Evolutionary conservation across 1,284 basidiomycete species (phyloP).

Genomic region (Anthracocystis setariae): DNA sequence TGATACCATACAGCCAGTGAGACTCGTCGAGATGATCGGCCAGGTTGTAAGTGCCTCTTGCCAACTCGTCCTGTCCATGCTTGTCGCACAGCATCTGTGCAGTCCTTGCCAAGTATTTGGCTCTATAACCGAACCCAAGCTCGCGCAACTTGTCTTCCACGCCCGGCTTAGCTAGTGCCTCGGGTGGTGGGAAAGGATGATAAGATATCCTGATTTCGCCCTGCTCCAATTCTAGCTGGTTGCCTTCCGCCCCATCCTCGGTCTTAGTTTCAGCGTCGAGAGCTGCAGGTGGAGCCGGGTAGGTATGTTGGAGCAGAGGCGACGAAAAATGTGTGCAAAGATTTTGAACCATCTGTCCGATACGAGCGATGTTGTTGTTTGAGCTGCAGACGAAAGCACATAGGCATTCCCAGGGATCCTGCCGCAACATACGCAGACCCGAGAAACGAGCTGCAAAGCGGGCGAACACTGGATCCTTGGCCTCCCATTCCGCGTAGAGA

Average conservation of each 20-base stretch:
- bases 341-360: conserved; percentile 67
- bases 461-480: conserved; percentile 80
- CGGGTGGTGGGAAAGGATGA: conserved; percentile 86
- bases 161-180: conserved; percentile 74
- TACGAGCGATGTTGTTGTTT: conserved; percentile 83
- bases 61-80: conserved; percentile 6
- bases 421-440: conserved; percentile 78
- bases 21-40: conserved; percentile 20
- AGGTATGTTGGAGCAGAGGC: conserved; percentile 70
- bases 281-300: conserved; percentile 48
- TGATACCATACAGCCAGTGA: conserved; percentile 31
- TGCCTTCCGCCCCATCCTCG: conserved; percentile 31
- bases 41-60: not conserved
- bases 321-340: conserved; percentile 71
- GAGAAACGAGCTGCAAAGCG: conserved; percentile 73
- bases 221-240: conserved; percentile 16
- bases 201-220: conserved; percentile 70
- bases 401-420: conserved; percentile 84
- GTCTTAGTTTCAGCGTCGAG: not conserved
- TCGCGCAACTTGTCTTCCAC: conserved; percentile 74
- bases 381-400: conserved; percentile 90
- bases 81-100: conserved; percentile 78
- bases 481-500: conserved; percentile 82
- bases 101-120: conserved; percentile 85
- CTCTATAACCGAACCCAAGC: conserved; percentile 95